Evolutionary conservation across 2,329 filamentous ascomycete genomes (phyloP), one percentile per base, ranked within the genome.

Genomic region (Tothia fuscella): DNA sequence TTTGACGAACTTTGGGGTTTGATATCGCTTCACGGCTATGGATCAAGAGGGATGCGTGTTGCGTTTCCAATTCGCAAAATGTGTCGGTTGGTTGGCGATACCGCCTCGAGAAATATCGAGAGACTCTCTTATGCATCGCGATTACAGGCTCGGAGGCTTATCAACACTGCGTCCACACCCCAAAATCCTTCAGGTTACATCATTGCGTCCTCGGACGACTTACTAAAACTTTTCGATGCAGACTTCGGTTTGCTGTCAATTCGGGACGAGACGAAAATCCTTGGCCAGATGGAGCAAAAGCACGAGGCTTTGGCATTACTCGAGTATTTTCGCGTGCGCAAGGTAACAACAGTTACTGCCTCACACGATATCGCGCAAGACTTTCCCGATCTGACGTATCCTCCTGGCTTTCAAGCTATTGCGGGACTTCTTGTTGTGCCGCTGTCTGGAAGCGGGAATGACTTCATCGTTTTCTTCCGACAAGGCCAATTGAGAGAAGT

Each of bases 391-490:
- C 63, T 94, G 3, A 70, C 72, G 17, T 93, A 93, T 50, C 66
- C 74, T 0, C 86, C 85, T 1, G 86, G 87, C 0, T 91, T 94
- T 53, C 71, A 78, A 45, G 64, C 78, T 16, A 75, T 94, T 44
- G 82, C 85, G 0, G 87, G 87, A 0, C 60, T 93, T 36, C 64
- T 94, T 0, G 78, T 93, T 41, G 85, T 94, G 0, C 87, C 87
- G 0, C 63, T 94, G 2, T 88, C 82, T 13, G 68, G 74, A 1
- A 75, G 76, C 2, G 87, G 87, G 1, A 68, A 67, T 22, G 87
- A 94, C 51, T 94, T 94, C 51, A 93, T 94, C 32, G 82, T 87
- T 0, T 93, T 94, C 55, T 93, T 93, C 62, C 75, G 87, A n/a
- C 80, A 72, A 49, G 78, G 80, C 0, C 83, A 88, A 51, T 56